phyloP scores from a whole-genome alignment of 768 basidiomycete species.

The Tulasnella sp. region DNA sequence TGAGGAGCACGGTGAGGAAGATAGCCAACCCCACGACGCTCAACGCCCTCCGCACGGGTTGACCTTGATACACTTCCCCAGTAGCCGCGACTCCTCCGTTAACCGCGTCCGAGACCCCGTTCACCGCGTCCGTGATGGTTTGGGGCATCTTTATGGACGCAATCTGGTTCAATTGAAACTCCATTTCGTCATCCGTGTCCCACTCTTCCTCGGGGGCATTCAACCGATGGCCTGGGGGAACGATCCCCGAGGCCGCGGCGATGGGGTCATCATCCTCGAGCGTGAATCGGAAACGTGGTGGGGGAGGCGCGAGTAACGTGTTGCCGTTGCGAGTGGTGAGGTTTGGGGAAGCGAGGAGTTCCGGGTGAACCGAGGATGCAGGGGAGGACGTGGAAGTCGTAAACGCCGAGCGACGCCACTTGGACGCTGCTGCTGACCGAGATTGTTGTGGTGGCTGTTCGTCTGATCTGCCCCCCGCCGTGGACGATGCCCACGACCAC shows the following conservation, averaged over 20 bases:
- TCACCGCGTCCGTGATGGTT: neutral
- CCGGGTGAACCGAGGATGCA: neutral
- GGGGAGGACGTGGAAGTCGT: neutral
- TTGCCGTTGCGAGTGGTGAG: neutral
- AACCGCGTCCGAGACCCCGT: neutral
- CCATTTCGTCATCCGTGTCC: conserved; percentile 9
- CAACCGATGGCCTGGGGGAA: too few relatives aligned
- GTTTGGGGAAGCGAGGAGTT: neutral
- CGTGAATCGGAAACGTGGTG: neutral
- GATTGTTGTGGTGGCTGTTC: neutral
- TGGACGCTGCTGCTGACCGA: neutral
- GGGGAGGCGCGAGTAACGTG: neutral
- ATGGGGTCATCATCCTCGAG: neutral
- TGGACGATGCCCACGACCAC: neutral
- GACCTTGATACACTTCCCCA: neutral
- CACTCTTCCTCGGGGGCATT: neutral
- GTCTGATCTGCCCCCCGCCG: neutral
- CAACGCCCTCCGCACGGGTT: neutral
- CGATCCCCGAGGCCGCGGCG: neutral
- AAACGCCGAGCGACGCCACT: neutral
- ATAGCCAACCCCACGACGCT: neutral
- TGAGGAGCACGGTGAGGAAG: conserved; percentile 9
- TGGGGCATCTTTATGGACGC: neutral
- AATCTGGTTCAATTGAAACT: conserved; percentile 5
- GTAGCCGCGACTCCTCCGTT: neutral